These are phyloP conservation scores for Globisporangium radiosum DNA, from an alignment of 352 stramenopile species.

Conservation along the genomic window DNA sequence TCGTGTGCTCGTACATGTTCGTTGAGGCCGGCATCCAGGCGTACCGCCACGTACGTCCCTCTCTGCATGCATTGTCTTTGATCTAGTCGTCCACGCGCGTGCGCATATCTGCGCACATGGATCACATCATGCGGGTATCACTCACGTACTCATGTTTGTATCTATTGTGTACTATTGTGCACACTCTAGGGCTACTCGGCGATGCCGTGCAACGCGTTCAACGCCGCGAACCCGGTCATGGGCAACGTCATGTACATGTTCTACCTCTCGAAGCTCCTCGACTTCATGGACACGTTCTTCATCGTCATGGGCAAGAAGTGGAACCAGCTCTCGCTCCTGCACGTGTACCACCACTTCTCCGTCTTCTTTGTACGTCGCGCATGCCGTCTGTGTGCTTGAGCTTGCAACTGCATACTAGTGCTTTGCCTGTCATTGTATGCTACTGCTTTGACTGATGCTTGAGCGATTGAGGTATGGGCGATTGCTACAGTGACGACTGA, in stretches of 20 bases:
- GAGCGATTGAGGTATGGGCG: too few species aligned
- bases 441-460: not conserved
- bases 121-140: too few species aligned
- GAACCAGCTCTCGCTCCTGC: constrained; percentile 96
- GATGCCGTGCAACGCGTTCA: constrained; percentile 92
- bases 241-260: constrained; percentile 97
- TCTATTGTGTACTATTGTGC: too few species aligned
- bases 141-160: too few species aligned
- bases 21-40: constrained; percentile 91
- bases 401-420: too few species aligned
- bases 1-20: constrained; percentile 96
- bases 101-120: too few species aligned
- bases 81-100: too few species aligned
- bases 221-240: constrained; percentile 86
- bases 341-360: constrained; percentile 97
- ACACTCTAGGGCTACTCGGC: constrained; percentile 58
- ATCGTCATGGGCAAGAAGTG: constrained; percentile 98
- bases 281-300: constrained; percentile 95
- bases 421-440: not conserved
- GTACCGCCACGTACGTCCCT: constrained; percentile 72
- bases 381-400: too few species aligned
- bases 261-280: constrained; percentile 96
- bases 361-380: constrained; percentile 84
- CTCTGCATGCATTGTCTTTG: not conserved
- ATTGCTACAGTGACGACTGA: not conserved